Percentiles rank a stretch among this genome's conserved stretches.
Conservation (phyloP, 441 rosid genomes). For the Pelargonium fulgidum region DNA sequence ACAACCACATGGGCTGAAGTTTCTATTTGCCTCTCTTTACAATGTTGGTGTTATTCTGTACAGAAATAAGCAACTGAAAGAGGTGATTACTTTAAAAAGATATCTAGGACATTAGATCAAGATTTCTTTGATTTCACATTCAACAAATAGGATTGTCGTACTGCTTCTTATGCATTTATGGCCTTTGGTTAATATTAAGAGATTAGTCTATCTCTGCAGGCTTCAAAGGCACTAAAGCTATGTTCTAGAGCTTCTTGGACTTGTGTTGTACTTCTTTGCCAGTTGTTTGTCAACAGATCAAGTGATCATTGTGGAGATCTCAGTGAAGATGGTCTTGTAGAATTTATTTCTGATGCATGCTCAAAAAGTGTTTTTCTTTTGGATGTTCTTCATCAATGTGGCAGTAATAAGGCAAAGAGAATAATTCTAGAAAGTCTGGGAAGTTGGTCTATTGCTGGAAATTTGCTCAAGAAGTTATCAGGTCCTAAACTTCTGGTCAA, state of each 20-base stretch:
- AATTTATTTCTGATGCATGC: slow-evolving; percentile 56
- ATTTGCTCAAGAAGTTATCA: slow-evolving; percentile 39
- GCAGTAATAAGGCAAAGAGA: slow-evolving; percentile 35
- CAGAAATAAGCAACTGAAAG: slow-evolving; percentile 56
- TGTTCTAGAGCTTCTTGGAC: slow-evolving; percentile 78
- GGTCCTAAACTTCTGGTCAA: slow-evolving; percentile 69
- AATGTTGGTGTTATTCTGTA: slow-evolving; percentile 58
- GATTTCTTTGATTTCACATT: neutral
- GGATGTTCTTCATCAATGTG: slow-evolving; percentile 69
- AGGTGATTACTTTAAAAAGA: slow-evolving; percentile 41
- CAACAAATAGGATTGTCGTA: slow-evolving; percentile 3
- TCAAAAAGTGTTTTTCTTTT: slow-evolving; percentile 59
- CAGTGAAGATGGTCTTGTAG: slow-evolving; percentile 49
- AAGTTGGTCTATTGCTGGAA: slow-evolving; percentile 61
- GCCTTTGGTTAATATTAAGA: slow-evolving; percentile 13
- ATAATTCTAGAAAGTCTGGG: slow-evolving; percentile 43
- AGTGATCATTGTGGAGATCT: slow-evolving; percentile 31
- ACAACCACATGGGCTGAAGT: slow-evolving; percentile 56
- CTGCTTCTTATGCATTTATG: slow-evolving; percentile 15
- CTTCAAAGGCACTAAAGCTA: slow-evolving; percentile 66
- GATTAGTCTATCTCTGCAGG: slow-evolving; percentile 43
- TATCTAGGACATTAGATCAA: neutral
- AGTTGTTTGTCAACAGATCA: slow-evolving; percentile 33
- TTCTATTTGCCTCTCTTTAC: slow-evolving; percentile 52
- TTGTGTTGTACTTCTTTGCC: slow-evolving; percentile 42